Evolutionary conservation across 768 basidiomycete species (phyloP).

Genomic region (Tylopilus felleus): DNA sequence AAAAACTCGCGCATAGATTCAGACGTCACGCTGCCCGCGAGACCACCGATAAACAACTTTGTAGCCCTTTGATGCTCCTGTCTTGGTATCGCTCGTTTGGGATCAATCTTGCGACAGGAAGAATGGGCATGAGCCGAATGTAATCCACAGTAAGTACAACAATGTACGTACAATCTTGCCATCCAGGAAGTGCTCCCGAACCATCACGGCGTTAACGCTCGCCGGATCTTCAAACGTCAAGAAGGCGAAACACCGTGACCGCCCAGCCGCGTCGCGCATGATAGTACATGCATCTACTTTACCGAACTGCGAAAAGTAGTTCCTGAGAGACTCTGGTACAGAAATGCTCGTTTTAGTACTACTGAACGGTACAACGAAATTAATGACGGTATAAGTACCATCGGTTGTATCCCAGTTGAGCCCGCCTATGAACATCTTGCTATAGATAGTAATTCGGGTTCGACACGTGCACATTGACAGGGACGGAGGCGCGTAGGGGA

Average conservation of each 20-base stretch:
- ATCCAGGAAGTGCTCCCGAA: conserved; percentile 90
- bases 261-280: conserved; percentile 94
- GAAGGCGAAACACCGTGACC: conserved; percentile 97
- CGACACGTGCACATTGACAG: conserved; percentile 26
- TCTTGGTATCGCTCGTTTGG: conserved; percentile 97
- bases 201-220: conserved; percentile 94
- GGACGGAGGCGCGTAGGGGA: conserved; percentile 25
- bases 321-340: conserved; percentile 64
- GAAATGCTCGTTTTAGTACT: conserved; percentile 40
- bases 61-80: conserved; percentile 93
- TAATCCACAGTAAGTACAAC: conserved; percentile 21
- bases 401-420: conserved; percentile 99
- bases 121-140: conserved; percentile 19
- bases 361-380: conserved; percentile 36
- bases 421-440: conserved; percentile 99
- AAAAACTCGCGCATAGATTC: conserved; percentile 94
- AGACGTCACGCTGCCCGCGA: conserved; percentile 88
- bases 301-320: conserved; percentile 95
- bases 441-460: conserved; percentile 41
- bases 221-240: conserved; percentile 92
- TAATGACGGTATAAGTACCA: conserved; percentile 61
- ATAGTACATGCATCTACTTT: conserved; percentile 97
- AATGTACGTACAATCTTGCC: conserved; percentile 84
- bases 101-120: conserved; percentile 74
- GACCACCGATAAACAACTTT: conserved; percentile 94